Base-by-base conservation (phyloP, 441 rosid species). In the Syzygium malaccense region DNA sequence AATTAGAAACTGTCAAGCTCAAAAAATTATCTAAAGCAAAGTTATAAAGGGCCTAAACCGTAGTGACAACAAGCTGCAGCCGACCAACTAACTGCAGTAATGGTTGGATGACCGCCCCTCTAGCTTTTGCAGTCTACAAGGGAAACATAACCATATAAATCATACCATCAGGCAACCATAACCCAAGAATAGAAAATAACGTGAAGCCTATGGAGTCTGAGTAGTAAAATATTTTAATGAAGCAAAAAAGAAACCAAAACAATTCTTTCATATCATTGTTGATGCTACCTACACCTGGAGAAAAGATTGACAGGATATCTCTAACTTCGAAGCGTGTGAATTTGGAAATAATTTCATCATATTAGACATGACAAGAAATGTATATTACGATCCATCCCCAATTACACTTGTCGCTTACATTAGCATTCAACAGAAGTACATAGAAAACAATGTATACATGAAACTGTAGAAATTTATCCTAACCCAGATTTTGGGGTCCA, bases 81-180 rank as follows among this genome's bases (percentile, higher is more conserved):
- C 98, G 96, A 30, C 99, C 99, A n/a, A 98, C 94, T 89, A 96
- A 92, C 89, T 93, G 96, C 83, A 96, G 90, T 87, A 96, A 92
- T 89, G 95, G 94, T 92, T 94, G 95, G 93, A 95, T 85, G 89
- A 96, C 93, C 53, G 55, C 89, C 89, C 93, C 95, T 91, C 99
- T 94, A 88, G 95, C 91, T 90, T 91, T 94, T 62, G 95, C 92
- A 75, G 92, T 93, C 99, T 95, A 87, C 45, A 68, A 86, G 88
- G 89, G 48, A 87, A 88, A 85, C 56, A 57, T 30, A 49, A 86
- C 86, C 55, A 20, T 55, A 85, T 25, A 20, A n/a, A 32, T 7
- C 28, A 30, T 56, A 17, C 19, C 15, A 0, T 13, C 1, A 85
- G 7, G 41, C 62, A 58, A 33, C 14, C n/a, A 7, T 49, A 85